Base-by-base conservation (phyloP, 2,329 filamentous ascomycete species). In the Aspergillus sergii region DNA sequence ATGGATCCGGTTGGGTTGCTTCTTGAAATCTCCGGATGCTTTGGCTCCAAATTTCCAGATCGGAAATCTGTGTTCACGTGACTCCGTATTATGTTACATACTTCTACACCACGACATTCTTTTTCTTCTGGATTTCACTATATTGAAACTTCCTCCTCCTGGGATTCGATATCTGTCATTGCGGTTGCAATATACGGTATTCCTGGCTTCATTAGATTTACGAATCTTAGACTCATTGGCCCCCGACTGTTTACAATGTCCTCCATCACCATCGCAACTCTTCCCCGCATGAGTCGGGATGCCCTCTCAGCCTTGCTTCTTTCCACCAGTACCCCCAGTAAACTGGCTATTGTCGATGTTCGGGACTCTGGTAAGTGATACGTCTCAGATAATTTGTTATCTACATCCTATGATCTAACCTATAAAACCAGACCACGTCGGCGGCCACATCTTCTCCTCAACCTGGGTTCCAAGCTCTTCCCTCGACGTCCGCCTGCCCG, bases 381-480 rank as follows among this genome's bases (percentile, higher is more conserved):
- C 16, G 14, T n/a, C 23, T 32, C 6, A 9, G 32, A 26, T 5
- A 21, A 5, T 10, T 26, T 57, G 8, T 10, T 48, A 19, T 26
- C 45, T 28, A 26, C 12, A 28, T 14, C 23, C 21, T 3, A 23
- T 10, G 21, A 8, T 26, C 34, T 57, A 14, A 59, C 26, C 54
- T 39, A 23, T n/a, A 4, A 56, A 3, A 43, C 8, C 68, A 93
- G 94, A 98, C 79, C 89, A 95, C 79, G 85, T 97, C 55, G 94
- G 94, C 69, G 94, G 94, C 36, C 94, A 97, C 80, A 97, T 98
- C 79, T 84, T 84, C 64, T 87, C 88, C 63, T 91, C 89, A 39
- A 87, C 85, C 58, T 92, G 97, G 83, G 85, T 92, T 14, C 93
- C 95, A 0, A 91, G 87, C 57, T 80, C 80, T 53, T 86, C 88